These are phyloP conservation scores for Colletotrichum sp. DNA, from an alignment of 2,329 filamentous ascomycete species.

Conservation along the genomic window DNA sequence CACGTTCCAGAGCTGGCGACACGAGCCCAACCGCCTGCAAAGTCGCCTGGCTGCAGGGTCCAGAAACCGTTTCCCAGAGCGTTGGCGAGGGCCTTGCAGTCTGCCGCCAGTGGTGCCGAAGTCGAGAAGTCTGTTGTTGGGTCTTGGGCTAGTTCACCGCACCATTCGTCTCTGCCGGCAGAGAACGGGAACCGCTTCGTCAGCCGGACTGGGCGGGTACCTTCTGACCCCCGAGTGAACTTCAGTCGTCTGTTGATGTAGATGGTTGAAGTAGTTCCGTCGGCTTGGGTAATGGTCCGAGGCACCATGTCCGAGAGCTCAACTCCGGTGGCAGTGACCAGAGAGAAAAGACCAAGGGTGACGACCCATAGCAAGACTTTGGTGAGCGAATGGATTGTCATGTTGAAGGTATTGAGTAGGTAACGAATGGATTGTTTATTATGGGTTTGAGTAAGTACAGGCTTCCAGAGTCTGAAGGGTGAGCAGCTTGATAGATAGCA, in stretches of 20 bases:
- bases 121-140: slow-evolving; percentile 6
- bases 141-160: slow-evolving; percentile 14
- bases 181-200: slow-evolving; percentile 4
- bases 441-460: background rate
- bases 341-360: background rate
- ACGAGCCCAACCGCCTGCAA: slow-evolving; percentile 12
- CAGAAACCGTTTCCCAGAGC: slow-evolving; percentile 11
- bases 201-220: background rate
- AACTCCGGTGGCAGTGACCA: background rate
- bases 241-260: background rate
- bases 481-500: background rate
- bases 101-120: slow-evolving; percentile 8
- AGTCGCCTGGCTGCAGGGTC: slow-evolving; percentile 9
- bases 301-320: background rate
- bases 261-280: background rate
- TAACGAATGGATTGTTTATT: background rate
- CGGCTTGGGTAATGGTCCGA: background rate
- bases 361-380: background rate
- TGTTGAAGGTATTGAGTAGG: background rate
- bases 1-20: slow-evolving; percentile 13
- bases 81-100: slow-evolving; percentile 4
- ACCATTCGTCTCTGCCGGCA: slow-evolving; percentile 19
- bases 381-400: background rate
- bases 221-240: background rate
- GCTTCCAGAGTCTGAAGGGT: background rate